phyloP scores from a whole-genome alignment of 305 asterid genomes.

The Nicotiana rustica region DNA sequence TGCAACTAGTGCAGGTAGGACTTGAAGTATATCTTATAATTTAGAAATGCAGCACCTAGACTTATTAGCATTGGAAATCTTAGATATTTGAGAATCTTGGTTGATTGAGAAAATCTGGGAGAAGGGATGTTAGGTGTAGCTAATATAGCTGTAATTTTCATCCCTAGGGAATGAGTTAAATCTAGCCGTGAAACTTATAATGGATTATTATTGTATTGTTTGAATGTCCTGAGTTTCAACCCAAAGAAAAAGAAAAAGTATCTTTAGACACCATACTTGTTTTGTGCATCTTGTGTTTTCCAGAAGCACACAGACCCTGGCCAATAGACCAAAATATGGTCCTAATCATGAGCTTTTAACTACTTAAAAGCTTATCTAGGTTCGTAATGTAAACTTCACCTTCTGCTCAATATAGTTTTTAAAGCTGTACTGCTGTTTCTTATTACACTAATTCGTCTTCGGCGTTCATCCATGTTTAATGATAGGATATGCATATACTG shows the following conservation, averaged over 20 bases:
- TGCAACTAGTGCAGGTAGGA: not conserved
- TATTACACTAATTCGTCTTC: not conserved
- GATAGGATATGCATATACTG: not conserved
- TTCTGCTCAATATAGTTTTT: not conserved
- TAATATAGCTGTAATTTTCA: not conserved
- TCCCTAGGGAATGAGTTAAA: not conserved
- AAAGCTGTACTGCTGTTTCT: slow-evolving; percentile 5
- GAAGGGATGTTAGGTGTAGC: not conserved
- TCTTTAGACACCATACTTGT: slow-evolving; percentile 6
- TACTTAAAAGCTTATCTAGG: slow-evolving; percentile 3
- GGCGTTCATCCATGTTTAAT: not conserved
- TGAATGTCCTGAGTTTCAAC: not conserved
- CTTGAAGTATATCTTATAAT: not conserved
- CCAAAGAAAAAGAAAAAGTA: not conserved
- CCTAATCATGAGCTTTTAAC: not conserved
- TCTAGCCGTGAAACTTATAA: not conserved
- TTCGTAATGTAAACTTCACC: not conserved
- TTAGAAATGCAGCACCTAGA: not conserved
- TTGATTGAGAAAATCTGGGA: not conserved
- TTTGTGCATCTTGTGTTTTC: slow-evolving; percentile 23
- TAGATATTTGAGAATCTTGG: not conserved
- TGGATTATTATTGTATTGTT: not conserved
- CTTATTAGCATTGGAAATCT: not conserved
- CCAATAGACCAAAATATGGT: not conserved
- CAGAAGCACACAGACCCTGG: not conserved